phyloP scores from a whole-genome alignment of 2,329 filamentous ascomycete genomes.

The Pseudocercospora cruenta region DNA sequence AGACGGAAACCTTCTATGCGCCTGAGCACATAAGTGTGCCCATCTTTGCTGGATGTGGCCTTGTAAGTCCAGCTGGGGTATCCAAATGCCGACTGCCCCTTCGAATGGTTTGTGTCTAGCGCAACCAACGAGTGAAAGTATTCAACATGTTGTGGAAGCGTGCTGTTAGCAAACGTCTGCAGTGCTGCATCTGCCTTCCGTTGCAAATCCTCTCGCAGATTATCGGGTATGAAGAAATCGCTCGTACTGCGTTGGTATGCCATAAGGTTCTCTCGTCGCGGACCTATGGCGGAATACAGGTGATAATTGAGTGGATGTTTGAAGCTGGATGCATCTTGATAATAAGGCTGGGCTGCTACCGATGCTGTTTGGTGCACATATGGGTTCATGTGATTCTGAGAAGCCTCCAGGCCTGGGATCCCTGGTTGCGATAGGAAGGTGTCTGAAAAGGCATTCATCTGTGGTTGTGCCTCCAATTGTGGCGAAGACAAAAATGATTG shows the following conservation, averaged over 20 bases:
- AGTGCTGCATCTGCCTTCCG: constrained; percentile 83
- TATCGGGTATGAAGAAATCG: constrained; percentile 89
- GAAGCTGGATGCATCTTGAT: constrained; percentile 60
- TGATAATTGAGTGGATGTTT: constrained; percentile 78
- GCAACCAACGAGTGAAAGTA: constrained; percentile 92
- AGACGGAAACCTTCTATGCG: constrained; percentile 86
- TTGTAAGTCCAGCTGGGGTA: constrained; percentile 96
- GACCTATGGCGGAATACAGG: constrained; percentile 84
- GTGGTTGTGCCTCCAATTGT: constrained; percentile 37
- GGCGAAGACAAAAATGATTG: constrained; percentile 56
- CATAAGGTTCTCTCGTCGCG: constrained; percentile 77
- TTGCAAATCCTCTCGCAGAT: constrained; percentile 83
- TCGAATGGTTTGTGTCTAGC: constrained; percentile 78
- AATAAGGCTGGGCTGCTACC: constrained; percentile 68
- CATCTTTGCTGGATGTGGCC: constrained; percentile 84
- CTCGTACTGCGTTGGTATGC: constrained; percentile 85
- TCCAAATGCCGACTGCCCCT: constrained; percentile 78
- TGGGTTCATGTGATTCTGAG: constrained; percentile 58
- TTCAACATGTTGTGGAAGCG: constrained; percentile 75
- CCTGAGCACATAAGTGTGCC: constrained; percentile 82
- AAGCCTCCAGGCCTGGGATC: constrained; percentile 34
- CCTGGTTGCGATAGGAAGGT: constrained; percentile 45
- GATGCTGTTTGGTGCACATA: constrained; percentile 73
- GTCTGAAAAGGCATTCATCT: constrained; percentile 45
- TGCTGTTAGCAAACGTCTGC: constrained; percentile 75